Percentiles rank a stretch among this genome's conserved stretches.
Evolutionary conservation across 768 basidiomycete genomes (phyloP).

Genomic region (Amanita exitialis): DNA sequence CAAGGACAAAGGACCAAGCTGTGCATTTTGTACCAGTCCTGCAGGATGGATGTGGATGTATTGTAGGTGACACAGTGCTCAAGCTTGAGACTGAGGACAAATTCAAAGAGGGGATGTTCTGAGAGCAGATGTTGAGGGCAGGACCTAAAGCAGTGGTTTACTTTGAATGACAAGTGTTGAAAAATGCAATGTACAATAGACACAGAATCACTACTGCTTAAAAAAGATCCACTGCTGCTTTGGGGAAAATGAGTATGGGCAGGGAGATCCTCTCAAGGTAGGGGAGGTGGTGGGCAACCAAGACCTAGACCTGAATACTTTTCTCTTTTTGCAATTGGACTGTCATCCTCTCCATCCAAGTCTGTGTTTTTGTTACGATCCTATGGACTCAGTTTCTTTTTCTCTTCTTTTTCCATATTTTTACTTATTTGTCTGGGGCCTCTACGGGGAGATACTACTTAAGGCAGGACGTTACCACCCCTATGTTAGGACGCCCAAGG

Average conservation of each 20-base stretch:
- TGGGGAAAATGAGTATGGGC: slow-evolving; percentile 52
- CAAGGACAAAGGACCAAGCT: slow-evolving; percentile 12
- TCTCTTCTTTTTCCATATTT: no score
- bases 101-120: slow-evolving; percentile 33
- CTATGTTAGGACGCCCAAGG: no score
- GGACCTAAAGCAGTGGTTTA: slow-evolving; percentile 6
- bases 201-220: slow-evolving; percentile 61
- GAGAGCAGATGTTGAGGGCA: slow-evolving; percentile 30
- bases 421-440: no score
- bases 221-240: slow-evolving; percentile 76
- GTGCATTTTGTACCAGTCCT: slow-evolving; percentile 14
- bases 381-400: no score
- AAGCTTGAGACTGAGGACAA: slow-evolving; percentile 43
- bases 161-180: slow-evolving; percentile 7
- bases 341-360: slow-evolving; percentile 57
- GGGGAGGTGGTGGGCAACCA: slow-evolving; percentile 38
- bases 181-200: slow-evolving; percentile 29
- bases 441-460: no score
- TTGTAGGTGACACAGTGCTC: slow-evolving; percentile 36
- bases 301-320: slow-evolving; percentile 59
- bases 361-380: slow-evolving; percentile 48
- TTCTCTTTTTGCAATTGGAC: slow-evolving; percentile 46
- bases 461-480: no score
- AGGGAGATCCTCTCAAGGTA: slow-evolving; percentile 15
- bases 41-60: slow-evolving; percentile 21